Evolutionary conservation across 2,329 filamentous ascomycete genomes (phyloP).

Genomic region (Eurotiales sp.): DNA sequence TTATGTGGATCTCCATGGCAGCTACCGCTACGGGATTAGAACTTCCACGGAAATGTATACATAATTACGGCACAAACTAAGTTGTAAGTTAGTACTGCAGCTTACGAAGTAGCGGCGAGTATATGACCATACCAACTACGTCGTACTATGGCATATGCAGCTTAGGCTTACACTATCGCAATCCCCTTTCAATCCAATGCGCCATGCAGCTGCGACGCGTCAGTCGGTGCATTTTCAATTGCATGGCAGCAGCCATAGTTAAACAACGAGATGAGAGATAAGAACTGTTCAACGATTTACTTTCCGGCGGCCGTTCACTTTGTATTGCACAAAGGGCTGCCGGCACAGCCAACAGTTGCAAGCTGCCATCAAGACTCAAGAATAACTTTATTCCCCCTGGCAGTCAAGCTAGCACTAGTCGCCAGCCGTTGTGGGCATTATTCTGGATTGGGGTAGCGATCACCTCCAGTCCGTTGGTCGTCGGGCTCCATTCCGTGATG

Average conservation of each 20-base stretch:
- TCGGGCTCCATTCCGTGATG: too few relatives aligned
- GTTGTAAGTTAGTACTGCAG: too few relatives aligned
- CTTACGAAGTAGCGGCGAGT: too few relatives aligned
- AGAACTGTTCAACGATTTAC: too few relatives aligned
- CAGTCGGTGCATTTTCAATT: slow-evolving; percentile 7
- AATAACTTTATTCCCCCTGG: not conserved
- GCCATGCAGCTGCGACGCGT: slow-evolving; percentile 9
- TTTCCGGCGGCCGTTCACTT: too few relatives aligned
- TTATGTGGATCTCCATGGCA: too few relatives aligned
- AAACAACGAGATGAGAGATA: not conserved
- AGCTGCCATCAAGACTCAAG: not conserved
- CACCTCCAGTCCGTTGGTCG: not conserved
- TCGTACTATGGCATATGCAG: not conserved
- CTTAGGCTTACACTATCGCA: not conserved
- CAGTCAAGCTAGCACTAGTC: slow-evolving; percentile 2
- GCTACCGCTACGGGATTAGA: too few relatives aligned
- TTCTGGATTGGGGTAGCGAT: not conserved
- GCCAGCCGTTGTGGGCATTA: not conserved
- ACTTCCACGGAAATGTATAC: too few relatives aligned
- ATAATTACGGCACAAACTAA: too few relatives aligned
- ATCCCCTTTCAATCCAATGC: not conserved
- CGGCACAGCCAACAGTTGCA: too few relatives aligned
- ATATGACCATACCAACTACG: too few relatives aligned
- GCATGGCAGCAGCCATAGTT: not conserved
- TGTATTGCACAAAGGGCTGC: too few relatives aligned